Evolutionary conservation across 352 stramenopile species (phyloP).

Genomic region (Phytophthora hybrid): DNA sequence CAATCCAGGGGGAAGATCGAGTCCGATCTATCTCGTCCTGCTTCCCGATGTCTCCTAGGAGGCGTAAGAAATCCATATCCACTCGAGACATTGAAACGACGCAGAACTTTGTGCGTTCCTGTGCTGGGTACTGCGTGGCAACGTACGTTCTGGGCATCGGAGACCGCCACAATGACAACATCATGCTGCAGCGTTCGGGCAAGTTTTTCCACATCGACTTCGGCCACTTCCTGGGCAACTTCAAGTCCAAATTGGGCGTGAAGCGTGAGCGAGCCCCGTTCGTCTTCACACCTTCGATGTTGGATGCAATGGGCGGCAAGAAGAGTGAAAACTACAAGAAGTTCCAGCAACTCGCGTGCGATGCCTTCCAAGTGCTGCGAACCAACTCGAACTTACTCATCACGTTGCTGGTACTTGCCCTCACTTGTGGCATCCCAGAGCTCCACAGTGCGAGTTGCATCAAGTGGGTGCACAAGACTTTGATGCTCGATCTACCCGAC

Average conservation of each 20-base stretch:
- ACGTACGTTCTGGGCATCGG: slow-evolving; percentile 95
- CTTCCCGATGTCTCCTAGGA: slow-evolving; percentile 60
- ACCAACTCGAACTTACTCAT: slow-evolving; percentile 85
- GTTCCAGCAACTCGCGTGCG: slow-evolving; percentile 75
- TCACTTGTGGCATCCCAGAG: slow-evolving; percentile 87
- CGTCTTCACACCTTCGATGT: slow-evolving; percentile 93
- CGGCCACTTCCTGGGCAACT: slow-evolving; percentile 96
- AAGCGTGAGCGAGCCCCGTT: slow-evolving; percentile 93
- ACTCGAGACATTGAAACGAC: slow-evolving; percentile 60
- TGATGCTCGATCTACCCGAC: slow-evolving; percentile 82
- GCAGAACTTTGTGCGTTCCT: slow-evolving; percentile 92
- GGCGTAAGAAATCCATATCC: slow-evolving; percentile 40
- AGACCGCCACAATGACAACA: slow-evolving; percentile 95
- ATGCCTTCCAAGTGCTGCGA: slow-evolving; percentile 80
- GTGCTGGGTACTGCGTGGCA: slow-evolving; percentile 93
- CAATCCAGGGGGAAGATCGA: slow-evolving; percentile 16
- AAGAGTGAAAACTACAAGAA: slow-evolving; percentile 75
- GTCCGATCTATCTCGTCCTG: slow-evolving; percentile 49
- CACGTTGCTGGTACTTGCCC: slow-evolving; percentile 79
- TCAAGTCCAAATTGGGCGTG: slow-evolving; percentile 94
- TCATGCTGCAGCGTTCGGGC: slow-evolving; percentile 94
- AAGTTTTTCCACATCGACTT: slow-evolving; percentile 98
- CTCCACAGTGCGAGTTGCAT: slow-evolving; percentile 74
- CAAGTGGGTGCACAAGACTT: slow-evolving; percentile 79
- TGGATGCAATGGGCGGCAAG: slow-evolving; percentile 84